These are phyloP conservation scores for Carnegiea gigantea DNA, from an alignment of 179 eudicot species.

Conservation along the genomic window DNA sequence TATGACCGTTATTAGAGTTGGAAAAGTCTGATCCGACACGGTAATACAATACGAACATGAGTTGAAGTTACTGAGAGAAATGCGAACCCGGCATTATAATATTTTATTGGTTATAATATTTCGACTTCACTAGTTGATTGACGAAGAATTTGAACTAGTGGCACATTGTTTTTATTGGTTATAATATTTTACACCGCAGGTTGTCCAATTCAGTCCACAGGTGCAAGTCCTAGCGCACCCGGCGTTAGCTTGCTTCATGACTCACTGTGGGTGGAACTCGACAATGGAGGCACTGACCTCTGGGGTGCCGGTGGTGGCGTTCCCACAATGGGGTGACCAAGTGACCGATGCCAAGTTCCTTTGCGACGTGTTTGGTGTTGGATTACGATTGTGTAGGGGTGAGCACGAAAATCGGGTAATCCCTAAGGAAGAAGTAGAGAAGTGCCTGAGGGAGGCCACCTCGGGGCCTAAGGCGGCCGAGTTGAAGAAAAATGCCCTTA, in stretches of 20 bases:
- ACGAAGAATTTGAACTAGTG: no score
- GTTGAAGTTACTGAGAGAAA: no score
- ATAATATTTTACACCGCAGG: conserved; percentile 13
- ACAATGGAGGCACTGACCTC: conserved; percentile 54
- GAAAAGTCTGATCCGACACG: no score
- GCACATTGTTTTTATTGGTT: not conserved
- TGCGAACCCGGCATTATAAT: no score
- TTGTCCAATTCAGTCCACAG: conserved; percentile 65
- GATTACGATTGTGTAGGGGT: conserved; percentile 50
- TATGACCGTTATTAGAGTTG: no score
- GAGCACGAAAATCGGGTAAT: conserved; percentile 47
- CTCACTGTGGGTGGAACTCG: conserved; percentile 87
- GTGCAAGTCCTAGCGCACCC: conserved; percentile 64
- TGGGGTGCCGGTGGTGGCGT: conserved; percentile 65
- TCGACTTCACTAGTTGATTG: no score
- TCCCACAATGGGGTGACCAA: conserved; percentile 79
- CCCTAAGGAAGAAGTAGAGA: conserved; percentile 51
- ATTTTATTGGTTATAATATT: no score
- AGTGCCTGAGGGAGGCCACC: conserved; percentile 49
- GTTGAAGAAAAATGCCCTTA: conserved; percentile 54
- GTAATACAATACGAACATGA: no score
- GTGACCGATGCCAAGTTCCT: conserved; percentile 69
- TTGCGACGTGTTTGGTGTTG: conserved; percentile 55
- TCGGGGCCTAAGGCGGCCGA: conserved; percentile 46
- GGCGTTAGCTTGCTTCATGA: conserved; percentile 58